Evolutionary conservation across 176 grass and related monocot genomes (phyloP).

Genomic region (Oryza glaberrima): DNA sequence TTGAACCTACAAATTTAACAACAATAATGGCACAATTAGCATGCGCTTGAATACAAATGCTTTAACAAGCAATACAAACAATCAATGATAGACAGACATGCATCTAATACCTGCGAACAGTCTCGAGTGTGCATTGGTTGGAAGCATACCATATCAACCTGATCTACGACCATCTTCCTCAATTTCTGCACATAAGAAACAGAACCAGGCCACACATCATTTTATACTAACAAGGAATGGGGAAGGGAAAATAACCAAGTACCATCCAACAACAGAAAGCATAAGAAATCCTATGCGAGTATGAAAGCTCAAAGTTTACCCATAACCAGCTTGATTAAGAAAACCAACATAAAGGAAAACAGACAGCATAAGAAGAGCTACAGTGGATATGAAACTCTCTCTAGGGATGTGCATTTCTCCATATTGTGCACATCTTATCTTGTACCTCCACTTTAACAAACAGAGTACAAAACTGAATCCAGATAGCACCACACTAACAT

Average conservation of each 20-base stretch:
- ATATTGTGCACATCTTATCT: neutral
- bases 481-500: neutral
- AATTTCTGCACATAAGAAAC: conserved; percentile 70
- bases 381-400: neutral
- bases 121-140: conserved; percentile 84
- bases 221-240: neutral
- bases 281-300: neutral
- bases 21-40: conserved; percentile 10
- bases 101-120: conserved; percentile 71
- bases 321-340: neutral
- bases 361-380: conserved; percentile 7
- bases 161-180: conserved; percentile 73
- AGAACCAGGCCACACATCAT: conserved; percentile 4
- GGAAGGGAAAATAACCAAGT: neutral
- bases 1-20: conserved; percentile 61
- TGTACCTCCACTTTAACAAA: neutral
- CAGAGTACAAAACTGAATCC: neutral
- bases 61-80: conserved; percentile 11
- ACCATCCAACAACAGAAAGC: neutral
- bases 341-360: conserved; percentile 2
- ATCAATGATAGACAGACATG: neutral
- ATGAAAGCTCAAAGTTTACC: neutral
- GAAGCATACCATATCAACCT: conserved; percentile 79
- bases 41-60: neutral
- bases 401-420: neutral